Percentiles rank a stretch among this genome's conserved stretches.
These are phyloP conservation scores for Lathyrus oleraceus DNA, from an alignment of 306 rosid species.

Conservation along the genomic window DNA sequence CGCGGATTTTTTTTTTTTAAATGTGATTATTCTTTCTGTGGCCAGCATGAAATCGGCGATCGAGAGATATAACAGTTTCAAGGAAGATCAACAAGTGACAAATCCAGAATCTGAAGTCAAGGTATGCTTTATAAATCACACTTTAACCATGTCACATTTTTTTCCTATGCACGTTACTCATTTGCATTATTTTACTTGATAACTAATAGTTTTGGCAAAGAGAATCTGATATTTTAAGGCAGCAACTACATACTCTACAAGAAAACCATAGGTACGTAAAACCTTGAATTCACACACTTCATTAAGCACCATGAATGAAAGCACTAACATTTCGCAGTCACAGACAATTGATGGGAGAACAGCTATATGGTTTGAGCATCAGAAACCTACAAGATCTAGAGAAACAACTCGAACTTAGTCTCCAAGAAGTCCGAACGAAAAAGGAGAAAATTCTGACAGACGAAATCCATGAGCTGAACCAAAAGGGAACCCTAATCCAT, in stretches of 20 bases:
- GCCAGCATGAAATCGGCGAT: constrained; percentile 65
- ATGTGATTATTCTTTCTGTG: constrained; percentile 24
- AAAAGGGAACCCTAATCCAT: constrained; percentile 47
- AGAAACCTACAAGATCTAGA: constrained; percentile 66
- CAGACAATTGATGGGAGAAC: constrained; percentile 73
- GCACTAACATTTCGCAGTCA: constrained; percentile 24
- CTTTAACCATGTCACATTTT: constrained; percentile 18
- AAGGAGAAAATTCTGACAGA: constrained; percentile 58
- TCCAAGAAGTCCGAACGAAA: constrained; percentile 59
- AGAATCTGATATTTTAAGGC: constrained; percentile 73
- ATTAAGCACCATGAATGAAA: constrained; percentile 1
- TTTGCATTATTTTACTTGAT: constrained; percentile 25
- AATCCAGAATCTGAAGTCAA: constrained; percentile 66
- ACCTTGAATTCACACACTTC: background rate
- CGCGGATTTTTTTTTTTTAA: no score
- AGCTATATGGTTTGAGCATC: constrained; percentile 57
- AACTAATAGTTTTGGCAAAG: constrained; percentile 72
- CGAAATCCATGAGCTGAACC: constrained; percentile 51
- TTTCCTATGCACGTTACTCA: background rate
- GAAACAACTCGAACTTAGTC: constrained; percentile 61
- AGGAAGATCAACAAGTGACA: constrained; percentile 56
- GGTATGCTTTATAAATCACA: constrained; percentile 44
- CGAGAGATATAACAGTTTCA: constrained; percentile 56
- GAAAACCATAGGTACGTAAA: constrained; percentile 72
- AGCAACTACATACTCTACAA: constrained; percentile 73